phyloP scores from a whole-genome alignment of 2,329 filamentous ascomycete genomes.

The Colletotrichum orchidophilum region DNA sequence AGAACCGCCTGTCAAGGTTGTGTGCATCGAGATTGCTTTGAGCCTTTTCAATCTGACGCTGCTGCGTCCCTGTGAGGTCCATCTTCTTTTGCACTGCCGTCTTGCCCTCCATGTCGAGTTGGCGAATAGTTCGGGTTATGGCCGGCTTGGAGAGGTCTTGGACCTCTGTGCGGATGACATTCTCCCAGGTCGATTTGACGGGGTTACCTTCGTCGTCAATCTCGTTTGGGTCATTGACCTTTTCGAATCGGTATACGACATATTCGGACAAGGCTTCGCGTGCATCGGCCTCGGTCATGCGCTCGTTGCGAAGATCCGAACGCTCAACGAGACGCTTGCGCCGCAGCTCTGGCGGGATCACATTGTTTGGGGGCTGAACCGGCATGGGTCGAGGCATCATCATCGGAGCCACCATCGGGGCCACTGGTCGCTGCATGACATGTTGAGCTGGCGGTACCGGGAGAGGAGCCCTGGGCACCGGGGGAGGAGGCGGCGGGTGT shows the following conservation, averaged over 20 bases:
- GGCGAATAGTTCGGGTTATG: slow-evolving; percentile 46
- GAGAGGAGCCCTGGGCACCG: background rate
- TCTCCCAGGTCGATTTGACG: slow-evolving; percentile 51
- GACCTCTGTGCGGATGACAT: slow-evolving; percentile 44
- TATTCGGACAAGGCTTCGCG: slow-evolving; percentile 51
- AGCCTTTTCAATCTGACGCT: slow-evolving; percentile 53
- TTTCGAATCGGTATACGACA: slow-evolving; percentile 53
- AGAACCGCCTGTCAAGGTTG: slow-evolving; percentile 50
- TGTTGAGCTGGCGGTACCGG: background rate
- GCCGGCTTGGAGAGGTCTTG: slow-evolving; percentile 49
- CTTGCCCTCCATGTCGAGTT: slow-evolving; percentile 46
- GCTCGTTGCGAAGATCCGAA: slow-evolving; percentile 49
- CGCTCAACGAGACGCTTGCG: slow-evolving; percentile 35
- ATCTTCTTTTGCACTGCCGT: slow-evolving; percentile 50
- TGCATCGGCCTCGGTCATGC: slow-evolving; percentile 49
- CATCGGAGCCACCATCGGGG: background rate
- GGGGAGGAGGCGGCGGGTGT: slow-evolving; percentile 9
- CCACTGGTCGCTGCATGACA: background rate
- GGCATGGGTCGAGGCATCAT: background rate
- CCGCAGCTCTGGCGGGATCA: slow-evolving; percentile 32
- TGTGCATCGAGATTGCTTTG: slow-evolving; percentile 44
- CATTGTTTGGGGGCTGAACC: slow-evolving; percentile 16
- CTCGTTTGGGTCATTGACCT: slow-evolving; percentile 42
- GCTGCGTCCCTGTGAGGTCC: slow-evolving; percentile 46
- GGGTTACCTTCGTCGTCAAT: slow-evolving; percentile 48